Conservation (phyloP, 2,329 filamentous ascomycete species). For the Grosmannia serpens region DNA sequence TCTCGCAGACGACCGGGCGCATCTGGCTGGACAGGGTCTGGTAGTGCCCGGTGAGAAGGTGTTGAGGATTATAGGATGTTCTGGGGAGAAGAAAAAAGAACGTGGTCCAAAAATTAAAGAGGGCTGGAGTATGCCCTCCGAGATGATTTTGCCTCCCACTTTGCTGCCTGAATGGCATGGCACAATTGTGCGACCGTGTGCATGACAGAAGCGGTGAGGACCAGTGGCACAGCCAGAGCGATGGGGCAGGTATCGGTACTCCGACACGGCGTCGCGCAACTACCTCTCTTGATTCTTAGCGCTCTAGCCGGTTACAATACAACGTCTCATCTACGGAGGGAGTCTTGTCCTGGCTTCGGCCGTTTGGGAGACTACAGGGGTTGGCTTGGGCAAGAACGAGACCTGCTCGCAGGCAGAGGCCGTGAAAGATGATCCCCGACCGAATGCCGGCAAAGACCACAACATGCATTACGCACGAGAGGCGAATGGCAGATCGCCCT, state of each 20-base stretch:
- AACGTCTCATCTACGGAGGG: neutral
- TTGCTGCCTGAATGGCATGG: neutral
- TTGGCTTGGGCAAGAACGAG: neutral
- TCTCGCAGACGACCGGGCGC: neutral
- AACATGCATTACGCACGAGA: neutral
- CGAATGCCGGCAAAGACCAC: neutral
- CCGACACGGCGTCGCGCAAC: neutral
- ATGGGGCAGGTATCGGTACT: neutral
- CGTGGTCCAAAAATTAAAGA: neutral
- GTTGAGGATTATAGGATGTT: neutral
- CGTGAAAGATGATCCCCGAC: too few relatives aligned
- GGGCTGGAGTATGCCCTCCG: neutral
- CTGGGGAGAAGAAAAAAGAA: neutral
- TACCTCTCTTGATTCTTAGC: neutral
- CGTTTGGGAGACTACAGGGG: neutral
- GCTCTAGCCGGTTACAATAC: neutral
- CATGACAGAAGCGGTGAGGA: neutral
- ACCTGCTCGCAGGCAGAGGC: neutral
- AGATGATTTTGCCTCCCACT: neutral
- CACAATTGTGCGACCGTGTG: neutral
- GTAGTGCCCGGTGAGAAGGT: neutral
- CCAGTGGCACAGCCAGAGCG: neutral
- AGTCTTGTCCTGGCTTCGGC: neutral
- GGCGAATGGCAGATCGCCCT: neutral
- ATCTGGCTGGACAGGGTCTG: neutral